Conservation (phyloP, 1,284 basidiomycete species). For the Ustilago nuda region DNA sequence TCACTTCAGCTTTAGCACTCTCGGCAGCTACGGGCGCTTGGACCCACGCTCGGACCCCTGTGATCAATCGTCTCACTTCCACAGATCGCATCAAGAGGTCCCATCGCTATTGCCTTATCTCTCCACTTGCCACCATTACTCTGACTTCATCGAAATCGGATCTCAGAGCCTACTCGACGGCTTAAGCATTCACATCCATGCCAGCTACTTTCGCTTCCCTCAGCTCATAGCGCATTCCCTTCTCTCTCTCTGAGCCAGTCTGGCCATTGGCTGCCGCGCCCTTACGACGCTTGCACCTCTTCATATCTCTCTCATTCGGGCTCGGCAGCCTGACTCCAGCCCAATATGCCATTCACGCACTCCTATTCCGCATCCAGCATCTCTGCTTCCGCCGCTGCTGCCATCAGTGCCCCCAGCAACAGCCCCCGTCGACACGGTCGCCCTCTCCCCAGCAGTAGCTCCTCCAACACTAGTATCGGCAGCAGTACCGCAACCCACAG, state of each 20-base stretch:
- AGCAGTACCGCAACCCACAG: not conserved
- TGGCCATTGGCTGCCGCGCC: not conserved
- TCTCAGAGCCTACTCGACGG: not conserved
- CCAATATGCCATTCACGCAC: constrained; percentile 5
- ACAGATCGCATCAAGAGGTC: not conserved
- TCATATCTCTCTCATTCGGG: not conserved
- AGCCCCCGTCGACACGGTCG: not conserved
- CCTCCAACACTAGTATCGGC: constrained; percentile 3
- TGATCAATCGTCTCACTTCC: not conserved
- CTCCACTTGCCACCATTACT: not conserved
- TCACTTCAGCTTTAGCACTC: not conserved
- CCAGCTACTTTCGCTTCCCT: not conserved
- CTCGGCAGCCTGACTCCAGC: not conserved
- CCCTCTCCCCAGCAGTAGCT: not conserved
- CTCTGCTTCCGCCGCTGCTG: constrained; percentile 3
- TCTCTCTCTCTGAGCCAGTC: not conserved
- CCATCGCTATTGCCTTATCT: not conserved
- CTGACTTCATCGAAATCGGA: not conserved
- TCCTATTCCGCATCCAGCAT: not conserved
- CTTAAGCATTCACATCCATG: not conserved
- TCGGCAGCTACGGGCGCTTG: not conserved
- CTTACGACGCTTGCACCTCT: not conserved
- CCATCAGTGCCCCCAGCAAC: constrained; percentile 1
- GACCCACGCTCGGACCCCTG: constrained; percentile 1
- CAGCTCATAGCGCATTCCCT: constrained; percentile 3